Evolutionary conservation across 805 yeast species (phyloP), one percentile per base, ranked within the genome.

Genomic region (Spathaspora hagerdaliae): DNA sequence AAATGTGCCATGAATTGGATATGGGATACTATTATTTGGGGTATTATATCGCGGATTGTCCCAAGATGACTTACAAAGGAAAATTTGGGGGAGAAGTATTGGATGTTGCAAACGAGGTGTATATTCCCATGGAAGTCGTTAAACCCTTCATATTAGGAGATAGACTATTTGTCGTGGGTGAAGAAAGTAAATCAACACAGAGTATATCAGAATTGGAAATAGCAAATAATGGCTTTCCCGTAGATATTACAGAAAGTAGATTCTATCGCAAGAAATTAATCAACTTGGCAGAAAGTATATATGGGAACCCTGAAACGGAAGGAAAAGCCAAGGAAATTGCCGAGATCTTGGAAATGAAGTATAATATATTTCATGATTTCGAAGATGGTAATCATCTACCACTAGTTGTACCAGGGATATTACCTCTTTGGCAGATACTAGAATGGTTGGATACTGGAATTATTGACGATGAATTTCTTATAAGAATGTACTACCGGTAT

Each of bases 31-130:
- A 89, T 58, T 87, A 87, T 54, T 58, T 90, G 64, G 97, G 97
- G 0, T 87, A 81, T 52, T 90, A 82, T 57, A 81, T 88, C 38
- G 82, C 82, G 5, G 90, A 85, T 52, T 87, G 96, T 60, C 72
- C 68, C 0, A 90, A 90, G 62, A 89, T 90, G 96, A 72, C 69
- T 39, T 91, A 91, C 58, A 90, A 90, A 63, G 80, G 75, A 27
- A 78, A 80, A 49, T 89, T 85, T 62, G 92, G 92, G 0, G 94
- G 91, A 5, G 85, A 85, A 51, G 55, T 86, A 5, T 59, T 85
- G 39, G 90, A 86, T 56, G 62, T 81, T 12, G 65, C 74, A 45
- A 75, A 71, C 42, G 68, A 71, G 40, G 60, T 65, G 26, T 83
- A 67, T 53, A 65, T 73, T 19, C 68, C 72, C 9, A 50, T 78